These are phyloP conservation scores for Plasmodium gonderi DNA, from an alignment of 169 alveolate genomes.

Conservation along the genomic window DNA sequence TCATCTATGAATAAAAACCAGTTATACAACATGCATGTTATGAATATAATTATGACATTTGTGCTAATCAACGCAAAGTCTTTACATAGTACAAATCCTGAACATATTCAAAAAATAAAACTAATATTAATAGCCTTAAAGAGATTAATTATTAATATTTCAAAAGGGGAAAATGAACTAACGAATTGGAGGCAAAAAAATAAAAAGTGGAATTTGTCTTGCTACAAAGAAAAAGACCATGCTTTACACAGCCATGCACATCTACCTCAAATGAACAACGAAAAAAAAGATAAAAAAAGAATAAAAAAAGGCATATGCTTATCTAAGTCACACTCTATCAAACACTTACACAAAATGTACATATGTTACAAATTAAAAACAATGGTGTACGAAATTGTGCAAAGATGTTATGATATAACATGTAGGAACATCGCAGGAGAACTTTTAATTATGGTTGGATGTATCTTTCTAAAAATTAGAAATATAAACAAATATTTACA, in stretches of 20 bases:
- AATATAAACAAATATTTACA: slow-evolving; percentile 51
- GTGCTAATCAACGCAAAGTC: slow-evolving; percentile 24
- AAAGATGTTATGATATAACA: slow-evolving; percentile 39
- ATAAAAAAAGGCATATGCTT: neutral
- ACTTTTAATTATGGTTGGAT: slow-evolving; percentile 64
- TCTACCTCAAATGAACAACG: neutral
- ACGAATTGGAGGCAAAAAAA: neutral
- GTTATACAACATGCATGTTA: slow-evolving; percentile 34
- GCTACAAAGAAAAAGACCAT: neutral
- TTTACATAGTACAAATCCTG: slow-evolving; percentile 12
- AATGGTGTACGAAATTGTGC: slow-evolving; percentile 59
- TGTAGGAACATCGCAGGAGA: slow-evolving; percentile 59
- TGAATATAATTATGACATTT: slow-evolving; percentile 33
- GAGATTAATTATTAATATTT: slow-evolving; percentile 45
- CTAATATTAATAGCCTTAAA: slow-evolving; percentile 41
- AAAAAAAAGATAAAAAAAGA: neutral
- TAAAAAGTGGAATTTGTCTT: slow-evolving; percentile 27
- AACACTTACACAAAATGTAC: neutral
- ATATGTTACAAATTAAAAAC: slow-evolving; percentile 47
- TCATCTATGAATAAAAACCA: slow-evolving; percentile 69
- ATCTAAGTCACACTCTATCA: neutral
- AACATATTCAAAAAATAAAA: slow-evolving; percentile 36
- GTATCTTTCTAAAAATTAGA: slow-evolving; percentile 60
- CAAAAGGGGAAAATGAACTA: neutral
- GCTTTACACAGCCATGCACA: neutral